Percentiles rank a stretch among this genome's conserved stretches.
phyloP scores from a whole-genome alignment of 257 asterid species.

The Solanum appendiculatum region DNA sequence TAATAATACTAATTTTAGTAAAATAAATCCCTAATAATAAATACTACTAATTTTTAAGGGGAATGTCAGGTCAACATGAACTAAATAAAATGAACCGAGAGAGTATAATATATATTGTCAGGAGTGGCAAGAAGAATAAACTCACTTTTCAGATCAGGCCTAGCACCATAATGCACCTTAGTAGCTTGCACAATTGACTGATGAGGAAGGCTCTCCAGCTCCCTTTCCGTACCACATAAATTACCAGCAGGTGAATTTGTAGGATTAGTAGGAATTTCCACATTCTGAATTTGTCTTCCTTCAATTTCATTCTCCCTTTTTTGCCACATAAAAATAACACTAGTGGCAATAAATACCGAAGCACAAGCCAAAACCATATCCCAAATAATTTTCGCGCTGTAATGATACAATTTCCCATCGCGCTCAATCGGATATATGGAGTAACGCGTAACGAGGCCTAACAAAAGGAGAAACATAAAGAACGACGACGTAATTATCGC shows the following conservation, averaged over 20 bases:
- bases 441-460: slow-evolving; percentile 43
- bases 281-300: slow-evolving; percentile 31
- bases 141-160: slow-evolving; percentile 64
- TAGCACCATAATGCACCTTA: slow-evolving; percentile 42
- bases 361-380: slow-evolving; percentile 55
- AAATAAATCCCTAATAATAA: no score
- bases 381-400: slow-evolving; percentile 36
- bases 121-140: neutral
- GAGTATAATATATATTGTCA: no score
- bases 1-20: no score
- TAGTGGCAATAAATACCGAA: slow-evolving; percentile 35
- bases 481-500: slow-evolving; percentile 44
- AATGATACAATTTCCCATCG: slow-evolving; percentile 27
- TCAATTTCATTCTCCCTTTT: slow-evolving; percentile 16
- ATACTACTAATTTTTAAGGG: no score
- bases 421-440: slow-evolving; percentile 35
- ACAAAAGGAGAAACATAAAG: slow-evolving; percentile 26
- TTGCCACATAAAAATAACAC: slow-evolving; percentile 39
- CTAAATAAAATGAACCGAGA: no score
- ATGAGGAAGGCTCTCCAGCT: slow-evolving; percentile 57
- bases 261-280: slow-evolving; percentile 21
- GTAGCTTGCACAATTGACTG: slow-evolving; percentile 55
- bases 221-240: slow-evolving; percentile 31
- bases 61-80: no score
- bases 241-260: slow-evolving; percentile 23